Conservation (phyloP, 441 rosid species). For the Breynia disticha region DNA sequence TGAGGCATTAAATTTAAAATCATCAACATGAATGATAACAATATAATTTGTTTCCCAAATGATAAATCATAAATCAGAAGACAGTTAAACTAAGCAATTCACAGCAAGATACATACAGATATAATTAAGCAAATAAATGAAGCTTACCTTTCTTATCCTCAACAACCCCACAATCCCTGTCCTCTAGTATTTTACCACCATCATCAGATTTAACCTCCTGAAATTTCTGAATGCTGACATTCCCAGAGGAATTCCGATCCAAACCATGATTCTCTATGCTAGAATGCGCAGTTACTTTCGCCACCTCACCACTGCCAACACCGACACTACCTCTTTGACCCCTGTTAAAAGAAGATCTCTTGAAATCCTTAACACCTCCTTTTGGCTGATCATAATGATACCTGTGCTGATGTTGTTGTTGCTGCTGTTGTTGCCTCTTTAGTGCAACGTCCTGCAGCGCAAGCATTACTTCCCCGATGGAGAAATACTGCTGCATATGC, state of each 20-base stretch:
- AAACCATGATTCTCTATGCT: constrained; percentile 19
- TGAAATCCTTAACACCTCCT: constrained; percentile 39
- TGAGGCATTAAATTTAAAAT: not conserved
- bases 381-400: constrained; percentile 41
- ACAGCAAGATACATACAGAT: not conserved
- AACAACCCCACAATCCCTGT: constrained; percentile 17
- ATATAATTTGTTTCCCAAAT: too few relatives aligned
- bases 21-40: too few relatives aligned
- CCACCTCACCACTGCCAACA: constrained; percentile 22
- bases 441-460: constrained; percentile 55
- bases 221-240: constrained; percentile 19
- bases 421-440: constrained; percentile 42
- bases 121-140: constrained; percentile 3
- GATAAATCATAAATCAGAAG: too few relatives aligned
- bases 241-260: constrained; percentile 27
- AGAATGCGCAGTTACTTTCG: constrained; percentile 28
- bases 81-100: not conserved
- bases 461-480: constrained; percentile 46
- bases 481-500: constrained; percentile 72
- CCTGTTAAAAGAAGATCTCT: constrained; percentile 41
- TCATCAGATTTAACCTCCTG: constrained; percentile 29
- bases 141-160: constrained; percentile 43
- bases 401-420: constrained; percentile 13
- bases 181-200: constrained; percentile 22
- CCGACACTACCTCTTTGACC: constrained; percentile 32